These are phyloP conservation scores for Obba rivulosa DNA, from an alignment of 768 basidiomycete genomes.

Conservation along the genomic window DNA sequence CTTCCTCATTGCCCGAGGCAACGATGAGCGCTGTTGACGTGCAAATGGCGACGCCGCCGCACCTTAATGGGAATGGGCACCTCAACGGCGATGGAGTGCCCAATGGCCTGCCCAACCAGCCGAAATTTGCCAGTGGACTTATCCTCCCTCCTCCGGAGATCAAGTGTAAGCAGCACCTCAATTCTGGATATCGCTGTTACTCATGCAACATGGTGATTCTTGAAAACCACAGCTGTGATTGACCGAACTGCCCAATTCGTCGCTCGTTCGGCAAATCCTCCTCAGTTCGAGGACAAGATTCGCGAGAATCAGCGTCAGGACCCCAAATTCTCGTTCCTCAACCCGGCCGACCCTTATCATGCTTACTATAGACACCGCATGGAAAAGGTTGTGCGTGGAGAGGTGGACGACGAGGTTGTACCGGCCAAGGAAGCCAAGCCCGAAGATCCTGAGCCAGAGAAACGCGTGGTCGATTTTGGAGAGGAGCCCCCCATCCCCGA, in stretches of 20 bases:
- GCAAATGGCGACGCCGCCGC: constrained; percentile 22
- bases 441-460: constrained; percentile 25
- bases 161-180: constrained; percentile 55
- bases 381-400: constrained; percentile 75
- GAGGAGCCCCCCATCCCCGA: constrained; percentile 74
- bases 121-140: constrained; percentile 70
- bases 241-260: constrained; percentile 92
- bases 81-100: constrained; percentile 35
- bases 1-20: not conserved
- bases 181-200: not conserved
- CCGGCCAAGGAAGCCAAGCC: constrained; percentile 35
- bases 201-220: constrained; percentile 7
- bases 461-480: constrained; percentile 54
- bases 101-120: constrained; percentile 28
- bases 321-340: constrained; percentile 98
- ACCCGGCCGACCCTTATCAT: constrained; percentile 96
- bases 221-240: constrained; percentile 64
- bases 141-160: constrained; percentile 97
- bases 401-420: constrained; percentile 55
- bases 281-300: constrained; percentile 94
- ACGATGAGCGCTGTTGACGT: constrained; percentile 42
- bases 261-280: constrained; percentile 89
- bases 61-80: constrained; percentile 39
- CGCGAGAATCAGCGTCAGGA: constrained; percentile 94
- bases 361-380: constrained; percentile 94